Percentiles rank a stretch among this genome's conserved stretches.
Evolutionary conservation across 306 rosid genomes (phyloP).

Genomic region (Castanea mollissima): DNA sequence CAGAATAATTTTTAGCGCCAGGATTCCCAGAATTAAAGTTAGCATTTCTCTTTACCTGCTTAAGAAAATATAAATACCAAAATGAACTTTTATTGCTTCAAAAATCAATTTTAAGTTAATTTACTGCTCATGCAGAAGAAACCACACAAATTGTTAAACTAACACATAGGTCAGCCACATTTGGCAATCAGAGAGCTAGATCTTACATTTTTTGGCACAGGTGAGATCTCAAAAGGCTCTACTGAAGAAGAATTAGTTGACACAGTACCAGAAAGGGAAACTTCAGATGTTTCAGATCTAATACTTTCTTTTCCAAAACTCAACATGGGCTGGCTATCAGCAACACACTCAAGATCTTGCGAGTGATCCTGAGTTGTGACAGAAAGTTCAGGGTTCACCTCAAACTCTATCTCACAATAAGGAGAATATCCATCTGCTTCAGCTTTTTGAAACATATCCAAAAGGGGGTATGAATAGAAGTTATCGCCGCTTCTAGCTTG

Average conservation of each 20-base stretch:
- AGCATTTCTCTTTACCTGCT: conserved; percentile 51
- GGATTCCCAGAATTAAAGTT: conserved; percentile 23
- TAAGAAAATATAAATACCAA: conserved; percentile 16
- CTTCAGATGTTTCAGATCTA: conserved; percentile 42
- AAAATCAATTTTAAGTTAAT: conserved; percentile 7
- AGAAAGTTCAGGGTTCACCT: conserved; percentile 37
- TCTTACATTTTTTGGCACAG: conserved; percentile 51
- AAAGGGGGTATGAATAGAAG: conserved; percentile 59
- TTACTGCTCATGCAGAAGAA: conserved; percentile 19
- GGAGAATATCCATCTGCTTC: conserved; percentile 63
- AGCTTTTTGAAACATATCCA: conserved; percentile 52
- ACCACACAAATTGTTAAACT: background rate
- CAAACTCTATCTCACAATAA: conserved; percentile 60
- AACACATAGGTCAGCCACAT: conserved; percentile 5
- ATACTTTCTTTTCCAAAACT: conserved; percentile 27
- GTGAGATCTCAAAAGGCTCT: conserved; percentile 42
- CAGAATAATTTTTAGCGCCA: conserved; percentile 40
- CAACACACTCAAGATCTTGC: conserved; percentile 34
- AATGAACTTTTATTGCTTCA: conserved; percentile 20
- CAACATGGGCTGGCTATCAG: conserved; percentile 31
- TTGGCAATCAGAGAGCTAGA: conserved; percentile 13
- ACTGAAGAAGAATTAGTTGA: conserved; percentile 52
- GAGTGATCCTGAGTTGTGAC: conserved; percentile 34
- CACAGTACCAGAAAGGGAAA: conserved; percentile 52
- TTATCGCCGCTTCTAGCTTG: conserved; percentile 46